Conservation (phyloP, 2,329 filamentous ascomycete genomes). For the Onygenales sp. region DNA sequence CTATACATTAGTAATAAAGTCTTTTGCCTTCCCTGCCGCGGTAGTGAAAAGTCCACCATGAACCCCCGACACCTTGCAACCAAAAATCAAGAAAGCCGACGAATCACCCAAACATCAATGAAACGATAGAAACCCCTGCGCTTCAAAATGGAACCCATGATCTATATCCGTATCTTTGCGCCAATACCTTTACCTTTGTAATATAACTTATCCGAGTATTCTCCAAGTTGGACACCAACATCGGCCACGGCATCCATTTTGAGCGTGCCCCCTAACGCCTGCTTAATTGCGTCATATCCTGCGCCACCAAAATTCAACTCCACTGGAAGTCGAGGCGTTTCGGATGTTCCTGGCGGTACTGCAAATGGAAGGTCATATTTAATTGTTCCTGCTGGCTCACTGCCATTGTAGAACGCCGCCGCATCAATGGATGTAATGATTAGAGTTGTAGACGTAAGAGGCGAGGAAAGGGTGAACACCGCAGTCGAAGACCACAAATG, state of each 20-base stretch:
- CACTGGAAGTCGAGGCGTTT: constrained; percentile 71
- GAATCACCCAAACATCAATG: background rate
- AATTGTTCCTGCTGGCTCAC: constrained; percentile 68
- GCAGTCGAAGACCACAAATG: constrained; percentile 82
- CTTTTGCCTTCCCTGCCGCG: no score
- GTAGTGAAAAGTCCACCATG: no score
- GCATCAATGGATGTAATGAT: constrained; percentile 74
- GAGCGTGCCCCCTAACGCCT: constrained; percentile 69
- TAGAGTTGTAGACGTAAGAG: constrained; percentile 61
- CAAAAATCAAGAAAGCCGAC: background rate
- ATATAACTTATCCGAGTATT: constrained; percentile 64
- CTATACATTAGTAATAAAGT: no score
- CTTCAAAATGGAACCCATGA: background rate
- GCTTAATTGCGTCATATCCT: constrained; percentile 71
- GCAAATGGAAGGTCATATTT: constrained; percentile 64
- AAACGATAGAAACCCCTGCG: background rate
- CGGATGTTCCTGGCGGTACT: constrained; percentile 62
- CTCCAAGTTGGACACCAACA: constrained; percentile 63
- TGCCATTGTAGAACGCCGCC: constrained; percentile 74
- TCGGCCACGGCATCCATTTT: constrained; percentile 69
- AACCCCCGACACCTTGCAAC: no score
- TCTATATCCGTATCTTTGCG: constrained; percentile 44
- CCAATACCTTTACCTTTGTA: constrained; percentile 63
- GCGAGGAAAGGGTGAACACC: constrained; percentile 72
- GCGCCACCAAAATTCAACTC: constrained; percentile 67